phyloP scores from a whole-genome alignment of 2,329 filamentous ascomycete genomes.

The Penicillium sp. region DNA sequence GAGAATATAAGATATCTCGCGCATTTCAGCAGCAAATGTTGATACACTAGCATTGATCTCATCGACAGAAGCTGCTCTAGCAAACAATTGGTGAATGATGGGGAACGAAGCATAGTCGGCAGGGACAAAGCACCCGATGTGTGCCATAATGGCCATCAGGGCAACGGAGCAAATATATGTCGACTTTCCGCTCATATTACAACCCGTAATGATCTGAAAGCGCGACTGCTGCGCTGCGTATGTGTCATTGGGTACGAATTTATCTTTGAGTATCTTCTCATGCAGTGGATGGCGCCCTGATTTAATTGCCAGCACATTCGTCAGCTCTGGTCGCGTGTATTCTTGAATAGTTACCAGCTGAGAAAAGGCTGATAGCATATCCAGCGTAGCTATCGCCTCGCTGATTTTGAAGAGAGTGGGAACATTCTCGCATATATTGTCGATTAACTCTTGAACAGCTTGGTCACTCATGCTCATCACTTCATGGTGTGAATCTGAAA shows the following conservation, averaged over 20 bases:
- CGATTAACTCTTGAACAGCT: constrained; percentile 67
- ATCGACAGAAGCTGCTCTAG: constrained; percentile 81
- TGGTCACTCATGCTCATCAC: constrained; percentile 78
- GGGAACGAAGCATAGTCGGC: constrained; percentile 78
- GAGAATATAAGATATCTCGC: constrained; percentile 90
- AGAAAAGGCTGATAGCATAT: constrained; percentile 77
- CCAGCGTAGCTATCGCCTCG: constrained; percentile 79
- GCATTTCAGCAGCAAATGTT: constrained; percentile 92
- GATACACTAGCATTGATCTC: constrained; percentile 87
- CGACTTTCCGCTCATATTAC: constrained; percentile 97
- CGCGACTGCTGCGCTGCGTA: constrained; percentile 75
- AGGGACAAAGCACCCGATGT: constrained; percentile 87
- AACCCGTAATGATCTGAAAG: constrained; percentile 91
- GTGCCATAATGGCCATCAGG: constrained; percentile 85
- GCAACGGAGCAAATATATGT: constrained; percentile 88
- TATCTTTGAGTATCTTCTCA: constrained; percentile 65
- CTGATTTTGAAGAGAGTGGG: constrained; percentile 76
- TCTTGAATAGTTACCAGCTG: constrained; percentile 66
- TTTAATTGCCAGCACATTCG: constrained; percentile 66
- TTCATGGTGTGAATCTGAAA: constrained; percentile 77
- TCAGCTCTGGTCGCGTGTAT: constrained; percentile 67
- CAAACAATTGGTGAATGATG: constrained; percentile 78
- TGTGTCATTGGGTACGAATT: constrained; percentile 84
- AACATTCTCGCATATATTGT: constrained; percentile 67
- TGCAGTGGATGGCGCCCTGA: constrained; percentile 73